A percentile compares a stretch with the other conserved stretches of the same genome.
Conservation (phyloP, 2,329 filamentous ascomycete genomes). For the Fusarium agapanthi region DNA sequence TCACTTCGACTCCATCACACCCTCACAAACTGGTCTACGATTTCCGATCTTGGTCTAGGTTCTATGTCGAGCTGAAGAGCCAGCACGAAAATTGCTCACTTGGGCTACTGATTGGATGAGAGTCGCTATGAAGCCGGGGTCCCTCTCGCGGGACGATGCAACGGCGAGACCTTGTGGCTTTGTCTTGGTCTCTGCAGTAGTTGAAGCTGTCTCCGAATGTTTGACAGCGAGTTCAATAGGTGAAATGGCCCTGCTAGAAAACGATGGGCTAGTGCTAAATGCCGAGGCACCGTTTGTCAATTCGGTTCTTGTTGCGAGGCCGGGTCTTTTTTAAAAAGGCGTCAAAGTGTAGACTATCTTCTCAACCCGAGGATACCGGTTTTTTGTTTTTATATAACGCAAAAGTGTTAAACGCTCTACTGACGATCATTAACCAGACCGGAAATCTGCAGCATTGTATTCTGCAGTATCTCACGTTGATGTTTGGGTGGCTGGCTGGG, state of each 20-base stretch:
- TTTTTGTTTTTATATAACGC: neutral
- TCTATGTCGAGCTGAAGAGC: neutral
- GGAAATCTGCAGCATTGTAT: neutral
- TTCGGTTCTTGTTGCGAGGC: neutral
- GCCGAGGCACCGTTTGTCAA: neutral
- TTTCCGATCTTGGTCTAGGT: slow-evolving; percentile 17
- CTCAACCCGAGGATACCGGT: neutral
- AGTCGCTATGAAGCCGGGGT: neutral
- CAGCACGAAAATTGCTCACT: neutral
- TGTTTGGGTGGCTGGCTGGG: slow-evolving; percentile 1
- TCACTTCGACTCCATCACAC: slow-evolving; percentile 23
- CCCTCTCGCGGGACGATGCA: slow-evolving; percentile 1
- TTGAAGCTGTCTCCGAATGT: neutral
- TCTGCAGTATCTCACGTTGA: slow-evolving; percentile 5
- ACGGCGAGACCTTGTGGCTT: slow-evolving; percentile 27
- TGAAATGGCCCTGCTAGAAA: neutral
- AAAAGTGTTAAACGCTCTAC: slow-evolving; percentile 11
- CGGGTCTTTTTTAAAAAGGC: neutral
- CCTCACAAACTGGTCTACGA: slow-evolving; percentile 6
- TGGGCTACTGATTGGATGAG: neutral
- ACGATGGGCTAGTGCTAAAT: neutral
- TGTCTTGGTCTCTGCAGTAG: slow-evolving; percentile 11
- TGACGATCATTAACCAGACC: slow-evolving; percentile 8
- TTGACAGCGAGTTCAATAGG: neutral
- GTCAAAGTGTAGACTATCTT: slow-evolving; percentile 4